A percentile compares a stretch with the other conserved stretches of the same genome.
These are phyloP conservation scores for Darksidea phi DNA, from an alignment of 495 filamentous ascomycete species.

Conservation along the genomic window DNA sequence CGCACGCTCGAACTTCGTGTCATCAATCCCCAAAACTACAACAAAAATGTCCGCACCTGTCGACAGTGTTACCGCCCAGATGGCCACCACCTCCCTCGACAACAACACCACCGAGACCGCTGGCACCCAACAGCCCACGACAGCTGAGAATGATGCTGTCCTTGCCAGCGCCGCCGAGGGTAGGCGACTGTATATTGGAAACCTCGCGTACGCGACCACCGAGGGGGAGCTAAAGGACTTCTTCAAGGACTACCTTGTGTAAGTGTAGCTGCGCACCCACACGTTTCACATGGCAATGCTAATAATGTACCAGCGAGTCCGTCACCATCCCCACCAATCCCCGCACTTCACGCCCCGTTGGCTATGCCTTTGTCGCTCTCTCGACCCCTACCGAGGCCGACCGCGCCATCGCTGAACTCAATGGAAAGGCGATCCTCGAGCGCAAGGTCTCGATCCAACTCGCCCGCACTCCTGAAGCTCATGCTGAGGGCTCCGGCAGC, in stretches of 20 bases:
- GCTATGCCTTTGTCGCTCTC: constrained; percentile 98
- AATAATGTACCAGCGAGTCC: constrained; percentile 69
- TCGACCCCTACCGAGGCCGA: constrained; percentile 91
- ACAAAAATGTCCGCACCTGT: constrained; percentile 51
- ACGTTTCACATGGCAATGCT: constrained; percentile 26
- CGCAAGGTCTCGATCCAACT: constrained; percentile 99
- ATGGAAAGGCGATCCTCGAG: constrained; percentile 92
- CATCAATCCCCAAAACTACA: constrained; percentile 41
- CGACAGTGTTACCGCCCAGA: constrained; percentile 81
- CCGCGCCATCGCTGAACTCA: constrained; percentile 88
- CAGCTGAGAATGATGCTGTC: constrained; percentile 77
- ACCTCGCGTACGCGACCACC: constrained; percentile 99
- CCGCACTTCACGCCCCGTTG: constrained; percentile 94
- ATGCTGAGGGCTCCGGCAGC: constrained; percentile 58
- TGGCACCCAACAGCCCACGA: constrained; percentile 46
- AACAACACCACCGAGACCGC: constrained; percentile 43
- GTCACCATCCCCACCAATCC: constrained; percentile 98
- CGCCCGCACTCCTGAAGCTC: constrained; percentile 91
- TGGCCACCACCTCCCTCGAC: constrained; percentile 69
- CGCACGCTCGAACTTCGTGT: constrained; percentile 40
- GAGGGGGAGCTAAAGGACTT: constrained; percentile 99
- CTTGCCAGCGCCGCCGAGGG: constrained; percentile 96
- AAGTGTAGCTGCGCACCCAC: constrained; percentile 51
- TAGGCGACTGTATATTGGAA: constrained; percentile 98
- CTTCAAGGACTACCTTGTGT: constrained; percentile 98